Evolutionary conservation across 2,329 filamentous ascomycete species (phyloP).

Genomic region (Magnaporthiopsis poae): DNA sequence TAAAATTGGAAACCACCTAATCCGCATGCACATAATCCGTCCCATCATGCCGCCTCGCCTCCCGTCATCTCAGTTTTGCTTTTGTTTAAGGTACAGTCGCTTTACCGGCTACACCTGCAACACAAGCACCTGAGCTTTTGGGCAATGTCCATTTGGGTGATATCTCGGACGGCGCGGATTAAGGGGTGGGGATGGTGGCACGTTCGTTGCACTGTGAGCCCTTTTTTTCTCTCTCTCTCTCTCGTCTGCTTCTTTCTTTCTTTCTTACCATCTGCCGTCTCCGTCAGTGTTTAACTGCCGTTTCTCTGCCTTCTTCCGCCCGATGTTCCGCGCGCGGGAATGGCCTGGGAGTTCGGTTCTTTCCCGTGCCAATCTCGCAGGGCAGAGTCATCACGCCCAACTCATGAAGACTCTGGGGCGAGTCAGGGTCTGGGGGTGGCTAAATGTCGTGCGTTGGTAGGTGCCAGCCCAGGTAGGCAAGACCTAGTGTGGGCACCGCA

Average conservation of each 20-base stretch:
- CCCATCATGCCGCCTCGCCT: neutral
- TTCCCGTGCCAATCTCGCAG: neutral
- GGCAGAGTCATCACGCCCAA: neutral
- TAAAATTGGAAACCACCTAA: neutral
- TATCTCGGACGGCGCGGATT: neutral
- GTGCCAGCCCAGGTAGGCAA: too few relatives aligned
- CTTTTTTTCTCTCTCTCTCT: neutral
- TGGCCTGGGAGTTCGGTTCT: neutral
- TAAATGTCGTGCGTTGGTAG: neutral
- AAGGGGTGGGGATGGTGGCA: neutral
- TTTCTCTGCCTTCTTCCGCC: neutral
- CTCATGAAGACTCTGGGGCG: constrained; percentile 25
- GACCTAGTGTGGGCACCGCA: too few relatives aligned
- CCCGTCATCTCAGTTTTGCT: neutral
- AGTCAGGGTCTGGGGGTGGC: neutral
- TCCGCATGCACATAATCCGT: neutral
- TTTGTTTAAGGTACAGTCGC: neutral
- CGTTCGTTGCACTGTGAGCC: neutral
- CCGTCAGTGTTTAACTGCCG: neutral
- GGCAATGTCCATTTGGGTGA: too few relatives aligned
- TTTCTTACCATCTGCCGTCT: neutral
- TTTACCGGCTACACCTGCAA: neutral
- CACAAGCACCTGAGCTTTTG: neutral
- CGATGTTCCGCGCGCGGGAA: neutral
- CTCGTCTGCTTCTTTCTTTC: neutral